Base-by-base conservation (phyloP, 768 basidiomycete genomes). In the Rubroboletus satanas region DNA sequence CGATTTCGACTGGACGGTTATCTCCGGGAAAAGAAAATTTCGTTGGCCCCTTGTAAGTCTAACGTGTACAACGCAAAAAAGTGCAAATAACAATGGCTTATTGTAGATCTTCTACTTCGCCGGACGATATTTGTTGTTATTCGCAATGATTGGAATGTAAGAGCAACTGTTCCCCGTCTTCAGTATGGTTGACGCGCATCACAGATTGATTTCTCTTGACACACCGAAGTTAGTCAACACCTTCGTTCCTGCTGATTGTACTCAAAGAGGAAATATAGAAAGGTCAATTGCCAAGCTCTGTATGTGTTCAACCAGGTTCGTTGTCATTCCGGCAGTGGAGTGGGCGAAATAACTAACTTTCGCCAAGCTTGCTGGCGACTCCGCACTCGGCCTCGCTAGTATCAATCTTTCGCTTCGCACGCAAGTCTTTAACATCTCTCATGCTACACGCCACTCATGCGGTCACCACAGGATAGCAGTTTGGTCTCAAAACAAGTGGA, bases 401-500 rank as follows among this genome's bases (percentile, higher is more conserved):
- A 74, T 79, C 64, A 79, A 79, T 52, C 69, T 79, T 46, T 74
- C 77, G 6, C 62, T 79, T 18, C 73, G 78, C 51, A 79, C 77
- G 78, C 72, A 56, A 62, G 70, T 57, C n/a, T 42, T 43, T 21
- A 2, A 14, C 2, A 5, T 33, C 14, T 29, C 12, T 29, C 5
- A n/a, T 31, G 6, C 8, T 17, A 26, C 31, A 37, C 9, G 28
- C 18, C 23, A 50, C 55, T 64, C 28, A 63, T 29, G 1, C 23
- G 67, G 68, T 14, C 47, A 5, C 44, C 3, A 55, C 55, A 78
- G 79, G 3, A 81, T 87, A 69, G 87, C 85, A 11, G 79, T 88
- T 28, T 88, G 85, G 85, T 78, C 78, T 7, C 79, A 83, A 46
- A 79, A 79, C 46, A 72, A 73, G 56, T 82, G 75, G 60, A 73